phyloP scores from a whole-genome alignment of 352 stramenopile species.

The Pythium vanterpoolii region DNA sequence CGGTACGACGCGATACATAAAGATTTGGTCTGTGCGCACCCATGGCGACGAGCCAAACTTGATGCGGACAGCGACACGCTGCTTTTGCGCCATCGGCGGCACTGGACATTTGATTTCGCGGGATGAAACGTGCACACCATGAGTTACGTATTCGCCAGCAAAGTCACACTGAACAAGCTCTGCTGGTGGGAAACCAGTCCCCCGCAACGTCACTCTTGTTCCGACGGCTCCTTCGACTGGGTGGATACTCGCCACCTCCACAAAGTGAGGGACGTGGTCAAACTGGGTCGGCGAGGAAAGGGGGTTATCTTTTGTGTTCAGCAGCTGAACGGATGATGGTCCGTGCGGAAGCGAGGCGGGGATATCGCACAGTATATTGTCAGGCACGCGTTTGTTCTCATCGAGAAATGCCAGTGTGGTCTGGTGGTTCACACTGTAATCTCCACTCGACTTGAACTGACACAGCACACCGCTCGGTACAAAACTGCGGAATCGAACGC shows the following conservation, averaged over 20 bases:
- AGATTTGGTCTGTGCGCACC: constrained; percentile 9
- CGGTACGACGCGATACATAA: constrained; percentile 13
- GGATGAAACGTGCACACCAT: neutral
- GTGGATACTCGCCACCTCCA: neutral
- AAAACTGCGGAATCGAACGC: neutral
- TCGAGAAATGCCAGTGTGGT: neutral
- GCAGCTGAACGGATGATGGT: neutral
- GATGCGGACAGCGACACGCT: constrained; percentile 1
- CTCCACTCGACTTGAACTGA: neutral
- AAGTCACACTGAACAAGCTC: constrained; percentile 9
- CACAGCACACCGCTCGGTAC: neutral
- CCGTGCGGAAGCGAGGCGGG: neutral
- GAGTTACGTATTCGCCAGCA: neutral
- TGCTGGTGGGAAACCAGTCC: neutral
- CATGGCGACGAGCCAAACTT: constrained; percentile 20
- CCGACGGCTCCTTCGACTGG: neutral
- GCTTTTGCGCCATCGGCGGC: constrained; percentile 3
- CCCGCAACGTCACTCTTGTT: neutral
- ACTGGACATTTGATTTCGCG: constrained; percentile 15
- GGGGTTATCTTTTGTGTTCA: neutral
- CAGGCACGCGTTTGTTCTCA: neutral
- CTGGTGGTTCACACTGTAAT: neutral
- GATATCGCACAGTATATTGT: constrained; percentile 7
- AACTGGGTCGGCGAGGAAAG: constrained; percentile 1
- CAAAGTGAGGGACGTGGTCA: neutral